Conservation (phyloP, 768 basidiomycete genomes). For the Mycena filopes region DNA sequence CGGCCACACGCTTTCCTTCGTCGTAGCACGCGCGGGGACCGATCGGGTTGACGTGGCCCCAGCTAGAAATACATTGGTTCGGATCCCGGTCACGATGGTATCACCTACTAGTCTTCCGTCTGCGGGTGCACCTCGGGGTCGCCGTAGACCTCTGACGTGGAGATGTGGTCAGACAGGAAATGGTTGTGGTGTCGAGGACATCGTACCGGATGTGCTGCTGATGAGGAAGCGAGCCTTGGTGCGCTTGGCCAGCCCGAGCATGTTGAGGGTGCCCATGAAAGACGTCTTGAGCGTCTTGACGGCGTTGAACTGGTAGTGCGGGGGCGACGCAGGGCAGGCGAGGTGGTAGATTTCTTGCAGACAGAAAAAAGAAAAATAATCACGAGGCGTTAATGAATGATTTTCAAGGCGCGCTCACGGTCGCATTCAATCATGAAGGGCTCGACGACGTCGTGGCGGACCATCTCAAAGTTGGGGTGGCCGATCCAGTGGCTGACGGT, state of each 20-base stretch:
- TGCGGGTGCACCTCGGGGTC: slow-evolving; percentile 99
- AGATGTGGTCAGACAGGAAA: slow-evolving; percentile 25
- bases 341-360: slow-evolving; percentile 95
- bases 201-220: slow-evolving; percentile 89
- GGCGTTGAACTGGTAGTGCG: slow-evolving; percentile 97
- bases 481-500: slow-evolving; percentile 96
- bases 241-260: slow-evolving; percentile 98
- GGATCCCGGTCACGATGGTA: slow-evolving; percentile 6
- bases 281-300: slow-evolving; percentile 99
- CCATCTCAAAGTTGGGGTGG: slow-evolving; percentile 98
- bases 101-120: slow-evolving; percentile 88
- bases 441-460: slow-evolving; percentile 96
- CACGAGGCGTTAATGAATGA: slow-evolving; percentile 20
- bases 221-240: slow-evolving; percentile 98
- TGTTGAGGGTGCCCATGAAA: slow-evolving; percentile 98
- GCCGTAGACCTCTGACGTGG: slow-evolving; percentile 89
- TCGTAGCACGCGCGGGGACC: slow-evolving; percentile 99
- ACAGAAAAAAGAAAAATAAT: slow-evolving; percentile 22
- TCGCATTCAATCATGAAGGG: slow-evolving; percentile 99
- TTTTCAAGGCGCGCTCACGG: slow-evolving; percentile 65
- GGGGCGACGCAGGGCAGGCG: slow-evolving; percentile 96
- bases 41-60: slow-evolving; percentile 99
- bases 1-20: slow-evolving; percentile 99
- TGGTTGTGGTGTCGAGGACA: slow-evolving; percentile 18
- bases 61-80: slow-evolving; percentile 58